These are phyloP conservation scores for Mortierella claussenii DNA, from an alignment of 192 early-diverging fungal genomes.

Conservation along the genomic window DNA sequence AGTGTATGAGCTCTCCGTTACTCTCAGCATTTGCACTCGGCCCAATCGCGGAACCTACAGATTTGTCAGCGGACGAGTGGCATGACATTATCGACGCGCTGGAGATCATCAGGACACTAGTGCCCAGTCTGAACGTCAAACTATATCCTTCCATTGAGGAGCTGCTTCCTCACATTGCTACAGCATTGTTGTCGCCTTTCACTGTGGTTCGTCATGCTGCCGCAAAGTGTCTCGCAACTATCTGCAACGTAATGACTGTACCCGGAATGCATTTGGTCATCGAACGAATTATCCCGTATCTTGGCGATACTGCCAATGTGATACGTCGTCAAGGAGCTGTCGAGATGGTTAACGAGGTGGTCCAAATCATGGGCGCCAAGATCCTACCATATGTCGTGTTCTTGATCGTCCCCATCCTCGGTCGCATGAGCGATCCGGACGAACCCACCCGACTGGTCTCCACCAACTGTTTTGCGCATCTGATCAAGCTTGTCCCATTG, in stretches of 20 bases:
- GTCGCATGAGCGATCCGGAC: slow-evolving; percentile 96
- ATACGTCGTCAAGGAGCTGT: slow-evolving; percentile 87
- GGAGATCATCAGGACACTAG: slow-evolving; percentile 74
- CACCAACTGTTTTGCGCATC: slow-evolving; percentile 94
- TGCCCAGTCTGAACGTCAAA: slow-evolving; percentile 66
- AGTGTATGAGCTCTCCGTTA: slow-evolving; percentile 61
- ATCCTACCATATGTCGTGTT: slow-evolving; percentile 98
- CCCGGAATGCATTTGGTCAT: slow-evolving; percentile 85
- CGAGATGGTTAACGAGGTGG: slow-evolving; percentile 86
- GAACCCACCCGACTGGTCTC: slow-evolving; percentile 89
- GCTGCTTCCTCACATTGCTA: slow-evolving; percentile 73
- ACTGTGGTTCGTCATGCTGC: slow-evolving; percentile 84
- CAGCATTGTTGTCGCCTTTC: slow-evolving; percentile 72
- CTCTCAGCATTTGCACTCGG: slow-evolving; percentile 53
- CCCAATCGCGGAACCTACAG: slow-evolving; percentile 29
- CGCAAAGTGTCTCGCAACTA: slow-evolving; percentile 78
- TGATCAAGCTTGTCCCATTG: slow-evolving; percentile 95
- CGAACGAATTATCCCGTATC: slow-evolving; percentile 77
- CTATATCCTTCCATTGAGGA: slow-evolving; percentile 55
- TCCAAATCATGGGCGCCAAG: slow-evolving; percentile 78
- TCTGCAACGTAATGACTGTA: slow-evolving; percentile 74
- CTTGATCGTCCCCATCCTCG: slow-evolving; percentile 94
- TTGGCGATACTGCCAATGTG: slow-evolving; percentile 76
- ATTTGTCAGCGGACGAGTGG: slow-evolving; percentile 46
- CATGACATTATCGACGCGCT: slow-evolving; percentile 85